Evolutionary conservation across 805 yeast genomes (phyloP).

Genomic region (Saccharomycopsis malanga): DNA sequence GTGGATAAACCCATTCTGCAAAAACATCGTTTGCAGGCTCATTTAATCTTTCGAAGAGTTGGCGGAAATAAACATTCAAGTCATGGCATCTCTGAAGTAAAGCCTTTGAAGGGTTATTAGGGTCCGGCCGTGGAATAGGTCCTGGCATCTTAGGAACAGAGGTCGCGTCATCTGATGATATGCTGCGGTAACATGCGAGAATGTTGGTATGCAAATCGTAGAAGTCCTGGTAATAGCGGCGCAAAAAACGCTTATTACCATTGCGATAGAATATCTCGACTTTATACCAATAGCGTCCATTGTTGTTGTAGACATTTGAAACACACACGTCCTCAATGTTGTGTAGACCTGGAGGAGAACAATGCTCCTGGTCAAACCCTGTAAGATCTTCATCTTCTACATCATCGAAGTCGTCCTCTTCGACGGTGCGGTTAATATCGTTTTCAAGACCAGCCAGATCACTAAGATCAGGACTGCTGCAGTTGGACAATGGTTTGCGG

Average conservation of each 20-base stretch:
- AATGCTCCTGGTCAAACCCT: neutral
- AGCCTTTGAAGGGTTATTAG: slow-evolving; percentile 27
- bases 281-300: slow-evolving; percentile 46
- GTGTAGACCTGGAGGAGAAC: slow-evolving; percentile 15
- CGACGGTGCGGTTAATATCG: neutral
- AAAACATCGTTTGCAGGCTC: slow-evolving; percentile 25
- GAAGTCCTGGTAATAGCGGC: slow-evolving; percentile 47
- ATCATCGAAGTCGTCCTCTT: neutral
- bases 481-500: slow-evolving; percentile 13
- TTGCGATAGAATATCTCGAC: slow-evolving; percentile 35
- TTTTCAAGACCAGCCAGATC: slow-evolving; percentile 4
- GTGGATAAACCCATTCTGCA: slow-evolving; percentile 28
- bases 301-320: slow-evolving; percentile 30
- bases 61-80: slow-evolving; percentile 35
- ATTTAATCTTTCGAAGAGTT: slow-evolving; percentile 30
- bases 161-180: slow-evolving; percentile 6
- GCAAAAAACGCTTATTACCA: slow-evolving; percentile 34
- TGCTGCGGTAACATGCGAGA: slow-evolving; percentile 13
- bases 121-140: slow-evolving; percentile 38
- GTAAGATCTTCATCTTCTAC: neutral
- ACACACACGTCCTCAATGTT: slow-evolving; percentile 32
- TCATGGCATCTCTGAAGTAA: slow-evolving; percentile 35
- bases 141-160: slow-evolving; percentile 39
- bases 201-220: slow-evolving; percentile 31
- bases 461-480: slow-evolving; percentile 10